Evolutionary conservation across 1,284 basidiomycete species (phyloP).

Genomic region (Melanopsichium pennsylvanicum): DNA sequence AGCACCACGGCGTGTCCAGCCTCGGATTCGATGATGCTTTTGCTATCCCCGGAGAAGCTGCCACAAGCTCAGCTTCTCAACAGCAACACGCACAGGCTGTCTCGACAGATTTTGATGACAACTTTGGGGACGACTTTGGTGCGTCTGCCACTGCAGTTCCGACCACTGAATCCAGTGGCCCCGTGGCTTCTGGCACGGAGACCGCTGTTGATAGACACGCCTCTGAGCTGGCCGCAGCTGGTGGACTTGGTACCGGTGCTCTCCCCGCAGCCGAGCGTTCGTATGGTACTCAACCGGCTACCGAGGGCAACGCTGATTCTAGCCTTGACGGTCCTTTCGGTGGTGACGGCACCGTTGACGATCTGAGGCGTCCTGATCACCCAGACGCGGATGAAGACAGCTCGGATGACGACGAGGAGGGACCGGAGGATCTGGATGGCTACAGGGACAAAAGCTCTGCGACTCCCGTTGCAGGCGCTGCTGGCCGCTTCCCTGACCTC

Average conservation of each 20-base stretch:
- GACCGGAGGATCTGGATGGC: slow-evolving; percentile 53
- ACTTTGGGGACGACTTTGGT: slow-evolving; percentile 63
- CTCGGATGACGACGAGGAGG: slow-evolving; percentile 55
- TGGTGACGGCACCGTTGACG: slow-evolving; percentile 2
- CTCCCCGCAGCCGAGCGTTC: slow-evolving; percentile 11
- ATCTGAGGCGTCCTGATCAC: slow-evolving; percentile 48
- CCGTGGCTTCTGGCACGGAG: slow-evolving; percentile 53
- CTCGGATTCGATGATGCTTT: slow-evolving; percentile 72
- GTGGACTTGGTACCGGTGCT: slow-evolving; percentile 13
- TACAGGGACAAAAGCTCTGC: slow-evolving; percentile 21
- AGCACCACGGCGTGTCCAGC: slow-evolving; percentile 6
- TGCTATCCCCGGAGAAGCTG: slow-evolving; percentile 66
- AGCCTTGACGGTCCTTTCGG: slow-evolving; percentile 33
- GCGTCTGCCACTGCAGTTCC: slow-evolving; percentile 18
- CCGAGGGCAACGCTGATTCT: not conserved
- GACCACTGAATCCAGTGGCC: not conserved
- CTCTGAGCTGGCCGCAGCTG: slow-evolving; percentile 14
- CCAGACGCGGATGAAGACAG: slow-evolving; percentile 44
- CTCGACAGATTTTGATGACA: slow-evolving; percentile 49
- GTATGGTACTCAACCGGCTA: slow-evolving; percentile 3
- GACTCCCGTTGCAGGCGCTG: slow-evolving; percentile 18
- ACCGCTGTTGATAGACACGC: slow-evolving; percentile 50
- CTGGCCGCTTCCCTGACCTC: slow-evolving; percentile 39
- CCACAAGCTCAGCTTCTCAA: slow-evolving; percentile 55
- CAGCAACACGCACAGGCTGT: slow-evolving; percentile 4